Evolutionary conservation across 768 basidiomycete genomes (phyloP).

Genomic region (Rhizopogon vesiculosus): DNA sequence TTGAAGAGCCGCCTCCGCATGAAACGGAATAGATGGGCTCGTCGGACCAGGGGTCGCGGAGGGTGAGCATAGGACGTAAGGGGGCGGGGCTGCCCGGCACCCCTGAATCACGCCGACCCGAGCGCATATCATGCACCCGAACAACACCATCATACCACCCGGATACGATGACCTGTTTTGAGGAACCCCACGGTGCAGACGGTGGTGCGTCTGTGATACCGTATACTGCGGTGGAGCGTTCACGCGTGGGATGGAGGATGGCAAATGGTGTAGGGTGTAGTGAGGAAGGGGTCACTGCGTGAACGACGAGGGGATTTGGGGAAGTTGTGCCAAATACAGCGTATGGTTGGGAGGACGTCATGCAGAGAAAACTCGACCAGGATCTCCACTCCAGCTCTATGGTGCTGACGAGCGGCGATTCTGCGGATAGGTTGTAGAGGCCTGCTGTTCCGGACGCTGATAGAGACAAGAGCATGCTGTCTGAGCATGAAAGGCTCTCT

Average conservation of each 20-base stretch:
- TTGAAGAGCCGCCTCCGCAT: slow-evolving; percentile 63
- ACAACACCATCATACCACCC: slow-evolving; percentile 83
- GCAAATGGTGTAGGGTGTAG: slow-evolving; percentile 46
- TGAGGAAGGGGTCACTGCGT: slow-evolving; percentile 43
- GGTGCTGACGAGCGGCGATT: slow-evolving; percentile 16
- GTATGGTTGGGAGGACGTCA: slow-evolving; percentile 48
- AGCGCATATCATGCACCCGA: slow-evolving; percentile 70
- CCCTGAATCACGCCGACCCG: slow-evolving; percentile 15
- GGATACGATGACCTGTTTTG: slow-evolving; percentile 66
- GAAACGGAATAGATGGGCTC: slow-evolving; percentile 77
- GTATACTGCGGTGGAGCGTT: slow-evolving; percentile 58
- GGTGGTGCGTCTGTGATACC: slow-evolving; percentile 58
- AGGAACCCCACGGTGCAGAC: slow-evolving; percentile 63
- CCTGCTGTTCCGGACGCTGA: slow-evolving; percentile 51
- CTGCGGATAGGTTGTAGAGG: slow-evolving; percentile 26
- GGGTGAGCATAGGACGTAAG: slow-evolving; percentile 53
- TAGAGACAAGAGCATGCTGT: slow-evolving; percentile 45
- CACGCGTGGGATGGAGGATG: slow-evolving; percentile 37
- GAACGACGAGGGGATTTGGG: slow-evolving; percentile 47
- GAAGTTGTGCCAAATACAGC: slow-evolving; percentile 65
- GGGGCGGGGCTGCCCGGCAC: slow-evolving; percentile 23
- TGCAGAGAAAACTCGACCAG: slow-evolving; percentile 60
- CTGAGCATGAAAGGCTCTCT: slow-evolving; percentile 50
- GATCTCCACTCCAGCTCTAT: slow-evolving; percentile 48
- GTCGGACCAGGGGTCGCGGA: slow-evolving; percentile 63